Percentiles rank a stretch among this genome's conserved stretches.
phyloP scores from a whole-genome alignment of 2,329 filamentous ascomycete species.

The Penicillium fuscoglaucum region DNA sequence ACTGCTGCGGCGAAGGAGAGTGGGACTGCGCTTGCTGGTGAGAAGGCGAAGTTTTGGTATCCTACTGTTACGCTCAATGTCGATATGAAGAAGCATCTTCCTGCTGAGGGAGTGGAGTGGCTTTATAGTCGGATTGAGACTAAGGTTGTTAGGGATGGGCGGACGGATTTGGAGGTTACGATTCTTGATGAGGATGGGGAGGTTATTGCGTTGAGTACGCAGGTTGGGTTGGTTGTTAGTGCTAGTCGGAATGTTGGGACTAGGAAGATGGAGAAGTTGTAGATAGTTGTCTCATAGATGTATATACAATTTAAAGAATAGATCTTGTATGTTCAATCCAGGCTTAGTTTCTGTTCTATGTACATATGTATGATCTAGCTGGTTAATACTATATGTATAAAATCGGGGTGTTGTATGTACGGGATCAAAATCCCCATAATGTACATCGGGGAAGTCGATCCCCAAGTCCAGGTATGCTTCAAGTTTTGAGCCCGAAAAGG shows the following conservation, averaged over 20 bases:
- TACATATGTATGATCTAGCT: background rate
- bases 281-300: slow-evolving; percentile 5
- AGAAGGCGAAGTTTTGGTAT: slow-evolving; percentile 63
- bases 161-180: slow-evolving; percentile 72
- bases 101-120: slow-evolving; percentile 69
- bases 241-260: slow-evolving; percentile 63
- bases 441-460: background rate
- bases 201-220: slow-evolving; percentile 66
- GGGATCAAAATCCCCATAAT: background rate
- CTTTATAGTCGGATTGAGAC: slow-evolving; percentile 64
- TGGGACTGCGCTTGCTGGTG: slow-evolving; percentile 23
- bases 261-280: slow-evolving; percentile 37
- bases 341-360: background rate
- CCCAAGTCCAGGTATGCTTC: background rate
- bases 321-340: background rate
- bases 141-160: slow-evolving; percentile 68
- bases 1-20: slow-evolving; percentile 32
- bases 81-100: slow-evolving; percentile 73
- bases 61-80: slow-evolving; percentile 74
- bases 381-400: background rate
- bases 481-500: background rate
- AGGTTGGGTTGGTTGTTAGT: slow-evolving; percentile 65
- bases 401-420: background rate
- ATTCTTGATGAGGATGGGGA: slow-evolving; percentile 65
- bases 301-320: background rate